Evolutionary conservation across 768 basidiomycete species (phyloP).

Genomic region (Boletus reticuloceps): DNA sequence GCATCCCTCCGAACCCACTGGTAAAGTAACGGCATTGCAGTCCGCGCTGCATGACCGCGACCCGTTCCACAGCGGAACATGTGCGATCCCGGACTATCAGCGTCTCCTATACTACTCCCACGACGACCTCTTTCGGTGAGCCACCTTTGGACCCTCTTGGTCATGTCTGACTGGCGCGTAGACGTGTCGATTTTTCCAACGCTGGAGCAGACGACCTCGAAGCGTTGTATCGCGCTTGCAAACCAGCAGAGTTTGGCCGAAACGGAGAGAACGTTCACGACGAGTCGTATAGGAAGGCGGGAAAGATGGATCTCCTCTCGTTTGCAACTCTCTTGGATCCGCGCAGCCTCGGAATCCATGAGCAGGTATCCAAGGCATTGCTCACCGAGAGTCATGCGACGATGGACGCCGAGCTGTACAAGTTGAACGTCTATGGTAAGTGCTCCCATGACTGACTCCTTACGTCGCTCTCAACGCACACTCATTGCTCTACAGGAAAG

Average conservation of each 20-base stretch:
- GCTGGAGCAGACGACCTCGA: too few relatives aligned
- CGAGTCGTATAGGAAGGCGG: slow-evolving; percentile 37
- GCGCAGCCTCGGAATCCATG: not conserved
- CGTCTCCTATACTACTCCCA: not conserved
- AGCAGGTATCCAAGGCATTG: not conserved
- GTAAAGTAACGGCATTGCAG: not conserved
- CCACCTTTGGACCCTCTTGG: not conserved
- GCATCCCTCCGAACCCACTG: not conserved
- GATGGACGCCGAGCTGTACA: slow-evolving; percentile 36
- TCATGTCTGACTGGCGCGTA: not conserved
- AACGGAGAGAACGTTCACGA: slow-evolving; percentile 1
- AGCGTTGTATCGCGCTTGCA: not conserved
- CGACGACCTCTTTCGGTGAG: not conserved
- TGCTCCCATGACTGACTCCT: too few relatives aligned
- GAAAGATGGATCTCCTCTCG: slow-evolving; percentile 38
- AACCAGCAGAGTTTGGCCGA: slow-evolving; percentile 6
- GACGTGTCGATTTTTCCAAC: too few relatives aligned
- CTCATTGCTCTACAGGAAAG: not conserved
- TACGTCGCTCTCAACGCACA: not conserved
- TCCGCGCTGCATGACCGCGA: not conserved
- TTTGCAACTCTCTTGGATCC: slow-evolving; percentile 28
- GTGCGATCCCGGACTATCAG: not conserved
- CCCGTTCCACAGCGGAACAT: not conserved
- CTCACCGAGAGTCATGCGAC: not conserved
- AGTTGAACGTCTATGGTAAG: slow-evolving; percentile 45